Conservation (phyloP, 2,329 filamentous ascomycete species). For the Chaetomiaceae sp. region DNA sequence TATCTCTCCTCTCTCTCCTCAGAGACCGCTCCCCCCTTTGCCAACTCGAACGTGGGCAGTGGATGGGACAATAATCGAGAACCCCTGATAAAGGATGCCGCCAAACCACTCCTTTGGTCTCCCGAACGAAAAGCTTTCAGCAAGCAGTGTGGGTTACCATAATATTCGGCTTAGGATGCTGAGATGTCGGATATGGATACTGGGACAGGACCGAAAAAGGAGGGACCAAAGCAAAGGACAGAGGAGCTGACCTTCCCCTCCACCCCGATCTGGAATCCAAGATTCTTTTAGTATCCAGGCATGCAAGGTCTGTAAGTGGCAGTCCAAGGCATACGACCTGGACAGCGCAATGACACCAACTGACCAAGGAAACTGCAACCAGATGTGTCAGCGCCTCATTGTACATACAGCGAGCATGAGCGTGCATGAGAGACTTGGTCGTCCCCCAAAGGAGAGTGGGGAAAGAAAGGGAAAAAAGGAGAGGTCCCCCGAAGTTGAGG, state of each 20-base stretch:
- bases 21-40: background rate
- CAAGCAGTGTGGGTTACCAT: background rate
- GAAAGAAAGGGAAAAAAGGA: too few relatives aligned
- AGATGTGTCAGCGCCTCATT: conserved; percentile 1
- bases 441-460: background rate
- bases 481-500: background rate
- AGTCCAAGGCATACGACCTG: background rate
- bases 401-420: too few relatives aligned
- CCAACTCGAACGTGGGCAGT: background rate
- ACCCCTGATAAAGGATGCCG: background rate
- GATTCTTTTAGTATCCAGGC: background rate
- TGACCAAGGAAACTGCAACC: background rate
- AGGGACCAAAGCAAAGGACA: background rate
- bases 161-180: conserved; percentile 6
- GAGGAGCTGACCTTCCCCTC: too few relatives aligned
- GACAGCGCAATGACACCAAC: background rate
- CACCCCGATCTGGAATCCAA: background rate
- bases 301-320: background rate
- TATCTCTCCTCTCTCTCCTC: too few relatives aligned
- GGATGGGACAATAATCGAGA: background rate
- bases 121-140: background rate
- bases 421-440: background rate
- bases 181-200: background rate
- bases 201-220: background rate
- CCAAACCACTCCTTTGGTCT: background rate